Percentiles rank a stretch among this genome's conserved stretches.
phyloP scores from a whole-genome alignment of 163 green algal genomes.

The Volvox carteri region DNA sequence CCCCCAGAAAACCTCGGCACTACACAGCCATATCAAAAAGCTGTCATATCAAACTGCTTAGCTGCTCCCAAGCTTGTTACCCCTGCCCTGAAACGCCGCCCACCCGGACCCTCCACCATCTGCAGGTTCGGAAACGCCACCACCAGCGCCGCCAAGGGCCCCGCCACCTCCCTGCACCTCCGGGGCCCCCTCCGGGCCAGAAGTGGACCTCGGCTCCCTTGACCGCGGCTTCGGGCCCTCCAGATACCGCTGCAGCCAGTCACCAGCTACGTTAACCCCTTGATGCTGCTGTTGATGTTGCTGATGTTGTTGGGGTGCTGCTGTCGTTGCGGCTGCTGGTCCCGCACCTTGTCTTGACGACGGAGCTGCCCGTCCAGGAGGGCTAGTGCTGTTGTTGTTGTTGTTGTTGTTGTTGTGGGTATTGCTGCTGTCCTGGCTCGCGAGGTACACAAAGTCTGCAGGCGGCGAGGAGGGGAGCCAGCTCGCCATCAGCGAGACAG shows the following conservation, averaged over 20 bases:
- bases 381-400: conserved; percentile 6
- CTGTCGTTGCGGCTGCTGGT: background rate
- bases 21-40: background rate
- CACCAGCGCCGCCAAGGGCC: background rate
- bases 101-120: background rate
- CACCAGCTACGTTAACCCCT: background rate
- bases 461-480: background rate
- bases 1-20: background rate
- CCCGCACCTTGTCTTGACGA: background rate
- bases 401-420: background rate
- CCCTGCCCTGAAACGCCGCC: conserved; percentile 24
- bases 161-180: background rate
- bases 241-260: conserved; percentile 14
- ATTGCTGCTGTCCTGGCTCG: background rate
- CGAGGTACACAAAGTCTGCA: conserved; percentile 37
- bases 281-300: background rate
- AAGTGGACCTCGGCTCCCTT: background rate
- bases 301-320: background rate
- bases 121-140: background rate
- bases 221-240: conserved; percentile 22
- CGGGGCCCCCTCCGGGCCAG: background rate
- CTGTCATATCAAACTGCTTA: background rate
- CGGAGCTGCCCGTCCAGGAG: too few species aligned
- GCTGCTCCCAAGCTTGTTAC: conserved; percentile 24
- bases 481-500: too few species aligned